Percentiles rank a stretch among this genome's conserved stretches.
These are phyloP conservation scores for Collariella sp. DNA, from an alignment of 495 filamentous ascomycete genomes.

Conservation along the genomic window DNA sequence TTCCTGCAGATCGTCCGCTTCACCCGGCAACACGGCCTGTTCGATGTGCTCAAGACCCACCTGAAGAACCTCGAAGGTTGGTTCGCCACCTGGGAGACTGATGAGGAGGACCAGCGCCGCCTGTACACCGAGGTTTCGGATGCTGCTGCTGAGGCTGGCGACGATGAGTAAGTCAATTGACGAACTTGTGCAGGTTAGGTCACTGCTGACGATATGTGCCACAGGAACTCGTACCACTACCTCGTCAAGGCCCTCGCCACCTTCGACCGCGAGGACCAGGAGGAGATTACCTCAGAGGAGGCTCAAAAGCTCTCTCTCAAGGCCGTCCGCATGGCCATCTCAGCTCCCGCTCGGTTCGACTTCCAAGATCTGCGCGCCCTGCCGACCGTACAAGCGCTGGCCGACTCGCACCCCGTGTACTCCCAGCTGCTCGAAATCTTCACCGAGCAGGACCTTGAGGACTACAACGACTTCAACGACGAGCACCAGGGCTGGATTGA, in stretches of 20 bases:
- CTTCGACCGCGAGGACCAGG: slow-evolving; percentile 54
- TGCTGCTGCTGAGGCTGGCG: slow-evolving; percentile 64
- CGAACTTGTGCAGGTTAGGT: neutral
- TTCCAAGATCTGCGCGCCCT: slow-evolving; percentile 87
- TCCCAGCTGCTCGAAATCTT: slow-evolving; percentile 93
- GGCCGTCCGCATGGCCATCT: slow-evolving; percentile 74
- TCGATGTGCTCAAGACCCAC: slow-evolving; percentile 70
- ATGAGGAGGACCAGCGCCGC: slow-evolving; percentile 71
- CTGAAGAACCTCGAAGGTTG: slow-evolving; percentile 71
- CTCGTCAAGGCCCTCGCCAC: slow-evolving; percentile 76
- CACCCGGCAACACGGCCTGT: slow-evolving; percentile 61
- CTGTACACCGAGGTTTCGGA: slow-evolving; percentile 72
- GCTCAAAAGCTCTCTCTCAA: slow-evolving; percentile 76
- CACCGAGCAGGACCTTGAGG: slow-evolving; percentile 81
- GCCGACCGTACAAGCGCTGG: slow-evolving; percentile 77
- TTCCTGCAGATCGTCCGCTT: slow-evolving; percentile 75
- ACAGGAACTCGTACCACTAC: slow-evolving; percentile 66
- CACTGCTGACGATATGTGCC: slow-evolving; percentile 1
- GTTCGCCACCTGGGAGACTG: slow-evolving; percentile 75
- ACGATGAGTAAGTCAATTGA: slow-evolving; percentile 50
- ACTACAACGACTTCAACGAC: slow-evolving; percentile 88
- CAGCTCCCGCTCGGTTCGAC: slow-evolving; percentile 70
- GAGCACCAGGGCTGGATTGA: slow-evolving; percentile 74
- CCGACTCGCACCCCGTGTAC: slow-evolving; percentile 68
- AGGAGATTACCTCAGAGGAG: slow-evolving; percentile 55